Evolutionary conservation across 2,329 filamentous ascomycete species (phyloP), one percentile per base, ranked within the genome.

Genomic region (Curvularia spicifera): DNA sequence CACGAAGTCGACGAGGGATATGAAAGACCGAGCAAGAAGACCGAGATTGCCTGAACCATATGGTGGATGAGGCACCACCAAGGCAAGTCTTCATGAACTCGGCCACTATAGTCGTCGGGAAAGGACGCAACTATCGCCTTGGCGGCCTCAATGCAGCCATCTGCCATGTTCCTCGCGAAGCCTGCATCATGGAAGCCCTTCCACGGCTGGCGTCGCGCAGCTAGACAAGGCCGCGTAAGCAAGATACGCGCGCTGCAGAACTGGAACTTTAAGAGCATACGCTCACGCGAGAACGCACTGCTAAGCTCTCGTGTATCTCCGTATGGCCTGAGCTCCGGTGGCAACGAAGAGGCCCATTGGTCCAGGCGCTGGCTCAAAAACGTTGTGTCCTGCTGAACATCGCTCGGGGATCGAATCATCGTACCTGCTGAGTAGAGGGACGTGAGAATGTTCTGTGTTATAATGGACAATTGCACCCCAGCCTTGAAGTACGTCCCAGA

Each of bases 1-100:
- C 68, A 63, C 18, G 68, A 64, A 0, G 67, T 68, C 12, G 61
- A 53, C 4, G 67, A 56, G 3, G 63, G 60, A 47, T 72, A 70
- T 1, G 75, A 76, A 31, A 80, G 60, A 47, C 73, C 76, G 18
- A 78, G 70, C 57, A 79, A 69, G 33, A 79, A 65, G 26, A 78
- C 67, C 5, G 74, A 72, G 3, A 72, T 63, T 0, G 78, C 75
- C 61, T 80, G 78, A 69, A 79, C 76, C 22, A 80, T 54, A 46
- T 77, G 70, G 28, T 74, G 70, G n/a, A 79, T 64, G 26, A 77
- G 62, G 53, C 71, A 75, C 77, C 77, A 80, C 78, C 78, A 80
- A 3, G 78, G 78, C 1, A 71, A 71, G 22, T 71, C 65, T 35
- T 71, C 56, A 52, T 78, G 77, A 5, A 74, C 48, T 33, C 71